Evolutionary conservation across 208 protist species (phyloP), one percentile per base, ranked within the genome.

Genomic region (Trypanosoma grayi): DNA sequence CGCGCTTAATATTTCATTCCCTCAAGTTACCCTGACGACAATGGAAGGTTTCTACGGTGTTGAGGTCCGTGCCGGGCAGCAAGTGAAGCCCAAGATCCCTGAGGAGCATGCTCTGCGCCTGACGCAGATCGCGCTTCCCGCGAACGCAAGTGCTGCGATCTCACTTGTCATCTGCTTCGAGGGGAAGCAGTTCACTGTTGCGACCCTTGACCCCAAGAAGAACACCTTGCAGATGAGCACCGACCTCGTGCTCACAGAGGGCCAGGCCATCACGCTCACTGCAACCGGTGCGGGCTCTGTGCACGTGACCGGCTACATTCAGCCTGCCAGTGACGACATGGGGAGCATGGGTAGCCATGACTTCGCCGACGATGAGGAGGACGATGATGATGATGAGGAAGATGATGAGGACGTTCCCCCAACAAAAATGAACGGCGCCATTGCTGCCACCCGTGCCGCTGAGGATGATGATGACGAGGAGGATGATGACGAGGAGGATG

Each of bases 141-240:
- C 78, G 18, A 92, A 94, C 69, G 80, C 88, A 4, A 80, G 62
- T 58, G 85, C 66, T 44, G 56, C 79, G n/a, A 70, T 94, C 52
- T 90, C 88, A 16, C 73, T 94, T 11, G 40, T 76, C 27, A 79
- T 92, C 14, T 77, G 76, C 36, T 92, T 87, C 65, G 80, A 94
- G 60, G 88, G 85, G 43, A 94, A 92, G 81, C 72, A 87, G 74
- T 90, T 94, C 66, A 92, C 88, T 14, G 84, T 94, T 39, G 88
- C 81, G 5, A 94, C 88, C 33, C 79, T 94, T 46, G 84, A 94
- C 73, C 85, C 88, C 62, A 88, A 89, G 78, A 77, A 64, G 48
- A 83, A 81, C 55, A 51, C 81, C 28, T 92, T 82, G 59, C 88
- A 94, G 74, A 86, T 92, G 68, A 85, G 64, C 71, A 92, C 81